Percentiles rank a stretch among this genome's conserved stretches.
Evolutionary conservation across 306 rosid genomes (phyloP).

Genomic region (Fragaria ananassa): DNA sequence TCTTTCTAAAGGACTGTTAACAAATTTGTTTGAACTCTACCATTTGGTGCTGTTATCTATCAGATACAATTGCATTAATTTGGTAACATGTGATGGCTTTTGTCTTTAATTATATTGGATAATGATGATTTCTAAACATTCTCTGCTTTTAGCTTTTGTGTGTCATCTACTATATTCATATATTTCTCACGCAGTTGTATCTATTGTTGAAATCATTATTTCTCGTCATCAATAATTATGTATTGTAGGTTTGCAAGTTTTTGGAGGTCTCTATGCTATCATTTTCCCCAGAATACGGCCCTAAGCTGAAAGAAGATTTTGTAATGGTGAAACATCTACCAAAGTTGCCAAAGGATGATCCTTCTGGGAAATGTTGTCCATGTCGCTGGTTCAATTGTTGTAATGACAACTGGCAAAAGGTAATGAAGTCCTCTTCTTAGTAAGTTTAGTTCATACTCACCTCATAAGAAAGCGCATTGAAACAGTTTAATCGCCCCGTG

Average conservation of each 20-base stretch:
- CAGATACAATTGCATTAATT: background rate
- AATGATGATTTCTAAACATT: background rate
- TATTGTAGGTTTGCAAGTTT: conserved; percentile 88
- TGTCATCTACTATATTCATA: conserved; percentile 5
- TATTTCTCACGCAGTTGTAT: conserved; percentile 5
- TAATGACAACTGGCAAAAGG: conserved; percentile 99
- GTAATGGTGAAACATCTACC: conserved; percentile 97
- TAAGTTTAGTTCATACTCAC: conserved; percentile 9
- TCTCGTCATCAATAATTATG: conserved; percentile 26
- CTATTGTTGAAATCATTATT: background rate
- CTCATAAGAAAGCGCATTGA: background rate
- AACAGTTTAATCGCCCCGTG: background rate
- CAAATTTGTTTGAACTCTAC: background rate
- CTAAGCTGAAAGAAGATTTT: conserved; percentile 90
- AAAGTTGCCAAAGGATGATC: conserved; percentile 53
- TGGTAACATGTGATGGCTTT: background rate
- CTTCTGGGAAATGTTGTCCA: conserved; percentile 69
- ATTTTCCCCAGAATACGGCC: conserved; percentile 93
- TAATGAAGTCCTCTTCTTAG: conserved; percentile 29
- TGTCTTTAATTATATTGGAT: background rate
- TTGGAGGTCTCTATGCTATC: conserved; percentile 94
- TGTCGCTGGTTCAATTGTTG: conserved; percentile 77
- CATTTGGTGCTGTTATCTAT: background rate
- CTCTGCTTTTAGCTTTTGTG: background rate
- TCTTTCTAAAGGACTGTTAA: background rate